Percentiles rank a stretch among this genome's conserved stretches.
Evolutionary conservation across 768 basidiomycete genomes (phyloP).

Genomic region (Leccinum broughii): DNA sequence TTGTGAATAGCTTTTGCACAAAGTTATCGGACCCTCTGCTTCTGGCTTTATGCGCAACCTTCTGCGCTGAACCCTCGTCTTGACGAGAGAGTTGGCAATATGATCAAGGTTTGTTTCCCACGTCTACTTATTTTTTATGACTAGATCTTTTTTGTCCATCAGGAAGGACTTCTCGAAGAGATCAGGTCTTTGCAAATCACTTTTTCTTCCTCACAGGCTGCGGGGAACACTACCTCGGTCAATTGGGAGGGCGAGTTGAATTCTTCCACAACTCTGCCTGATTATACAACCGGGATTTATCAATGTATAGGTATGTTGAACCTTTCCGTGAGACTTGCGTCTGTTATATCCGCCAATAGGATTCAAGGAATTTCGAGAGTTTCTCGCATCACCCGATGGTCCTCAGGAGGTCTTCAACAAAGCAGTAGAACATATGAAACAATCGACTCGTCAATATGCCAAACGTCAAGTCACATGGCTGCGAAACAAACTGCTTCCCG

Average conservation of each 20-base stretch:
- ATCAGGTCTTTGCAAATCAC: slow-evolving; percentile 52
- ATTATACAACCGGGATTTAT: slow-evolving; percentile 85
- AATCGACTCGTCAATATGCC: slow-evolving; percentile 87
- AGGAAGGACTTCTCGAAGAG: slow-evolving; percentile 84
- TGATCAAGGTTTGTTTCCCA: slow-evolving; percentile 66
- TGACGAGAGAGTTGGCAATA: slow-evolving; percentile 80
- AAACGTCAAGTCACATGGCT: slow-evolving; percentile 93
- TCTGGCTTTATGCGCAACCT: slow-evolving; percentile 87
- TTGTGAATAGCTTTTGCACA: neutral
- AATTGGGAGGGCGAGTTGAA: neutral
- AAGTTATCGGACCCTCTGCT: slow-evolving; percentile 83
- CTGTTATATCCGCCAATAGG: slow-evolving; percentile 49
- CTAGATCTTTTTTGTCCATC: neutral
- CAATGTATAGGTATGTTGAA: slow-evolving; percentile 79
- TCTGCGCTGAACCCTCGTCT: slow-evolving; percentile 64
- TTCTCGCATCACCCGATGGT: slow-evolving; percentile 49
- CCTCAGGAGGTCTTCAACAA: slow-evolving; percentile 45
- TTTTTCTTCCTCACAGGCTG: slow-evolving; percentile 9
- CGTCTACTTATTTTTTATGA: neutral
- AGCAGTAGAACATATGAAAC: slow-evolving; percentile 80
- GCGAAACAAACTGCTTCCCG: slow-evolving; percentile 83
- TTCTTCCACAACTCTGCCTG: slow-evolving; percentile 20
- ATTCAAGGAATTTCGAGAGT: slow-evolving; percentile 84
- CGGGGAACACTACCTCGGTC: neutral
- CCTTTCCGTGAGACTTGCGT: neutral